Evolutionary conservation across 2,329 filamentous ascomycete genomes (phyloP), one percentile per base, ranked within the genome.

Genomic region (Exophiala xenobiotica): DNA sequence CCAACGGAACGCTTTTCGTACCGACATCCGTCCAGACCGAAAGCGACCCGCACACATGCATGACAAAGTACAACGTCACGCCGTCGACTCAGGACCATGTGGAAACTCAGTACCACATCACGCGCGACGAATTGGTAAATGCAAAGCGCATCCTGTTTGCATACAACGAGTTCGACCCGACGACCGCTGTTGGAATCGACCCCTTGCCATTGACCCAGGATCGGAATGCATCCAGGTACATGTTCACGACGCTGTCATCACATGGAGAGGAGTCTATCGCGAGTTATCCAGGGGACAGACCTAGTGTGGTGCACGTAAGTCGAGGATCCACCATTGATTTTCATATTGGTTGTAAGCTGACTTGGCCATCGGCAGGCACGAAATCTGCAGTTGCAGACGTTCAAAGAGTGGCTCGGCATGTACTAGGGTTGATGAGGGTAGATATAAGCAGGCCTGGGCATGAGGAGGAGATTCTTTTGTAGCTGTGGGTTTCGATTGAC

Each of bases 1-100:
- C 45, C 14, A 27, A 41, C 14, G 49, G 49, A 14, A 53, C 49
- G 4, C 42, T 53, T 44, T 53, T 49, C 44, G 26, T 41, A 3
- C 35, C 44, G 11, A 41, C 24, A 1, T 31, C 35, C 8, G 29
- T 47, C 16, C 27, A 41, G 14, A 37, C 26, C 6, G 44, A 41
- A 16, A 20, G 11, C 11, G 44, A 48, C 38, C 35, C 23, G n/a
- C 11, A 14, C 24, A 14, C 37, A n/a, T 49, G 50, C 37, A 20
- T 22, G 12, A 19, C 6, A 3, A 12, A 31, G n/a, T 53, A 27
- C 44, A 23, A 43, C 19, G 29, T 53, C 11, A 27, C 27, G 20
- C 31, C 37, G 7, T 35, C 45, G 3, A 46, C 45, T 6, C 44
- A 37, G 12, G 37, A 42, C 7, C 18, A 33, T 3, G 27, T 43